phyloP scores from a whole-genome alignment of 2,329 filamentous ascomycete species.

The Beauveria sp. region DNA sequence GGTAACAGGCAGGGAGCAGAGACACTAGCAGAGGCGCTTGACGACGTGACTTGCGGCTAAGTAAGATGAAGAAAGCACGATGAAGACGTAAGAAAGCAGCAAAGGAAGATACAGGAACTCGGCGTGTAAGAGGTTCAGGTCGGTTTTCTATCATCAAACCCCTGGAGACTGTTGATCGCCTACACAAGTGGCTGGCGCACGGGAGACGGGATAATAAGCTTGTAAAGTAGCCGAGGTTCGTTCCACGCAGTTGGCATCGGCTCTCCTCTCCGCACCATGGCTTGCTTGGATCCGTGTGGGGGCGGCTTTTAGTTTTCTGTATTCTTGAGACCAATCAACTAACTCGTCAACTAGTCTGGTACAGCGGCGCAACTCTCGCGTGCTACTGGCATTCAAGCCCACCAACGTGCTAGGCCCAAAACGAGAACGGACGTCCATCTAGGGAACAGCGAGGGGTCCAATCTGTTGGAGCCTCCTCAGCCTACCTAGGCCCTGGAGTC shows the following conservation, averaged over 20 bases:
- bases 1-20: not conserved
- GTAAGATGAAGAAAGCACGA: not conserved
- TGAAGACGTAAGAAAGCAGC: not conserved
- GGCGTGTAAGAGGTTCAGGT: not conserved
- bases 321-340: no score
- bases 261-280: not conserved
- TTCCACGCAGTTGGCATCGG: not conserved
- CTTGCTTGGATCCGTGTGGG: not conserved
- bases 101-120: not conserved
- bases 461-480: no score
- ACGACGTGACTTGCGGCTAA: not conserved
- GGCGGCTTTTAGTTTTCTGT: no score
- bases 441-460: no score
- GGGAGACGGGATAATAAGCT: not conserved
- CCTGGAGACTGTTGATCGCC: not conserved
- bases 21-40: not conserved
- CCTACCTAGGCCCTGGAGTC: no score
- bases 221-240: not conserved
- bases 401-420: no score
- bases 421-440: no score
- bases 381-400: no score
- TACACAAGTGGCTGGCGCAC: not conserved
- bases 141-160: not conserved
- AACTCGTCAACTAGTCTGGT: no score
- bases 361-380: no score